Conservation (phyloP, 2,329 filamentous ascomycete genomes). For the Trichoderma simmonsii region DNA sequence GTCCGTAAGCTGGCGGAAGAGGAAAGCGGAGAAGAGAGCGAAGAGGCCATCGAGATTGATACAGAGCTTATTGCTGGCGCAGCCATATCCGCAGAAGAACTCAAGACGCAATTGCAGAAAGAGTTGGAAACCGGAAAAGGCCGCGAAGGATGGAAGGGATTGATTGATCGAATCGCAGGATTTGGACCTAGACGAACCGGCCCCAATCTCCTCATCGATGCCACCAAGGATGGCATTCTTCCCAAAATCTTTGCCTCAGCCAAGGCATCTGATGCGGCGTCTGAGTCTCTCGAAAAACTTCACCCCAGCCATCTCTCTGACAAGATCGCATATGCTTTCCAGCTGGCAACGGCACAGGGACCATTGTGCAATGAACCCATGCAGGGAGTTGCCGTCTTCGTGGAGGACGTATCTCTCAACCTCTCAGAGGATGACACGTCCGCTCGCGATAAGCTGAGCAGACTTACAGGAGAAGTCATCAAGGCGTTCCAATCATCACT, state of each 20-base stretch:
- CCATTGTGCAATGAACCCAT: slow-evolving; percentile 91
- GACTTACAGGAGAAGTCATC: slow-evolving; percentile 90
- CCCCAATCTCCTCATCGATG: slow-evolving; percentile 85
- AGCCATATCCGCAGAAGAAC: slow-evolving; percentile 68
- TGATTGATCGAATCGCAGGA: slow-evolving; percentile 77
- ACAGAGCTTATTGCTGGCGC: slow-evolving; percentile 58
- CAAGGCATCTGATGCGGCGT: slow-evolving; percentile 32
- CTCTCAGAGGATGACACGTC: slow-evolving; percentile 54
- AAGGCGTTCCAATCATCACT: slow-evolving; percentile 84
- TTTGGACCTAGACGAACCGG: slow-evolving; percentile 85
- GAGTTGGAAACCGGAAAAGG: slow-evolving; percentile 70
- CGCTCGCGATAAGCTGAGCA: slow-evolving; percentile 65
- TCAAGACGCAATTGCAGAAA: slow-evolving; percentile 68
- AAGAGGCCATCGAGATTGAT: slow-evolving; percentile 45
- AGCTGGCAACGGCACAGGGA: slow-evolving; percentile 83
- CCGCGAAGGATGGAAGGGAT: slow-evolving; percentile 69
- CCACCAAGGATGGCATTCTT: slow-evolving; percentile 68
- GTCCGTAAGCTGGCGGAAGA: slow-evolving; percentile 53
- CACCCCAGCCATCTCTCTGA: slow-evolving; percentile 72
- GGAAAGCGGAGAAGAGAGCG: slow-evolving; percentile 33
- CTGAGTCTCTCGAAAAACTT: slow-evolving; percentile 48
- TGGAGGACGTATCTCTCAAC: slow-evolving; percentile 72
- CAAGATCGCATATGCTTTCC: slow-evolving; percentile 91
- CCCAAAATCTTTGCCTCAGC: slow-evolving; percentile 61
- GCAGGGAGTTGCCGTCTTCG: slow-evolving; percentile 85